Percentiles rank a stretch among this genome's conserved stretches.
Conservation (phyloP, 371 early-diverging fungal genomes). For the Apophysomyces elegans region DNA sequence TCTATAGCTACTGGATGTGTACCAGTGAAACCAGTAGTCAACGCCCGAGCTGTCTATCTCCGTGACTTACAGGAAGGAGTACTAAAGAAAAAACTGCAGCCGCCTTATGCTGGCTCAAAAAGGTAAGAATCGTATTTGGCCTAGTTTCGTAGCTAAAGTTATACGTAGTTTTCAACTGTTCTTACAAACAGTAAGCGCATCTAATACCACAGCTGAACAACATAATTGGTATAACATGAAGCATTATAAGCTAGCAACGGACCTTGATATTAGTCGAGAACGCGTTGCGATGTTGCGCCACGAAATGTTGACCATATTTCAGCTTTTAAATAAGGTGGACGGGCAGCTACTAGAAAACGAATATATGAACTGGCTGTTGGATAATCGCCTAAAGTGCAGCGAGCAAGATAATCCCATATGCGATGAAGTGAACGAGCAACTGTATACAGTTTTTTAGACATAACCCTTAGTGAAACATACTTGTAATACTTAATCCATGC, state of each 20-base stretch:
- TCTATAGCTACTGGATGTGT: not conserved
- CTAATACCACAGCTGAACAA: slow-evolving; percentile 9
- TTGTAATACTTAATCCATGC: too few relatives aligned
- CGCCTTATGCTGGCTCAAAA: slow-evolving; percentile 25
- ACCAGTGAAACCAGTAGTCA: not conserved
- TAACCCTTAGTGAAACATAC: too few relatives aligned
- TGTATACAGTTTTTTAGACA: slow-evolving; percentile 3
- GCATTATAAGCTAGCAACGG: slow-evolving; percentile 47
- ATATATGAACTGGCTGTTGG: slow-evolving; percentile 59
- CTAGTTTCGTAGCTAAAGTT: not conserved
- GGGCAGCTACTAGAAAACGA: slow-evolving; percentile 47
- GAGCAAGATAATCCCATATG: not conserved
- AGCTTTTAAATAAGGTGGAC: slow-evolving; percentile 52
- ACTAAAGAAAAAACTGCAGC: slow-evolving; percentile 15
- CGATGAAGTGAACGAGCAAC: not conserved
- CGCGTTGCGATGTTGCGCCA: slow-evolving; percentile 52
- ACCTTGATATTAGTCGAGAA: slow-evolving; percentile 50
- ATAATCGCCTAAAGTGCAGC: slow-evolving; percentile 26
- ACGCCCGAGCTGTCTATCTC: slow-evolving; percentile 48
- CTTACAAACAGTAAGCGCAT: slow-evolving; percentile 11
- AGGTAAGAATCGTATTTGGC: slow-evolving; percentile 15
- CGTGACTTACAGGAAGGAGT: slow-evolving; percentile 49
- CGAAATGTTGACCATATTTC: slow-evolving; percentile 50
- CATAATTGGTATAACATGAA: slow-evolving; percentile 27
- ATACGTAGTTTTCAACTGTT: slow-evolving; percentile 21